Conservation (phyloP, 805 yeast species). For the Lipomyces kockii region DNA sequence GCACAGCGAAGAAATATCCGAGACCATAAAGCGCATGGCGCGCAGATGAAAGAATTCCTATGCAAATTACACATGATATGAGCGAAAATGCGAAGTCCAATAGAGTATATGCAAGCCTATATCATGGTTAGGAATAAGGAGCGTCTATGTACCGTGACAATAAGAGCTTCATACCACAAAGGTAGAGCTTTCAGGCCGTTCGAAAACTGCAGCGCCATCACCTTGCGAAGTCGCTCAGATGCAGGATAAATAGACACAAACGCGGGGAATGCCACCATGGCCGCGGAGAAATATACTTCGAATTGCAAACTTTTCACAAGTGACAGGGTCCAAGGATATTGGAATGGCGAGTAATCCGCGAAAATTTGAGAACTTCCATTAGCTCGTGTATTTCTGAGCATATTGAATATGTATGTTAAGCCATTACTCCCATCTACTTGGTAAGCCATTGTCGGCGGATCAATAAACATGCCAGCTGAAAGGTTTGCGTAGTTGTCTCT, state of each 20-base stretch:
- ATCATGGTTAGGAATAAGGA: not conserved
- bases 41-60: conserved; percentile 39
- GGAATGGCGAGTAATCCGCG: conserved; percentile 43
- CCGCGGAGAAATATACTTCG: conserved; percentile 42
- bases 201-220: conserved; percentile 46
- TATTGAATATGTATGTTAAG: conserved; percentile 37
- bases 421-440: conserved; percentile 35
- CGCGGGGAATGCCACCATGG: conserved; percentile 46
- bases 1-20: conserved; percentile 43
- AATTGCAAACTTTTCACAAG: conserved; percentile 44
- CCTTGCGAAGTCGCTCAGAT: conserved; percentile 42
- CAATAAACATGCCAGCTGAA: conserved; percentile 41
- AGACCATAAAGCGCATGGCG: conserved; percentile 35
- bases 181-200: conserved; percentile 44
- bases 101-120: conserved; percentile 37
- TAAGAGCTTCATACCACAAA: conserved; percentile 38
- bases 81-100: conserved; percentile 38
- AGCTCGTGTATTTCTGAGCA: conserved; percentile 39
- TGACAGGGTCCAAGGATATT: conserved; percentile 39
- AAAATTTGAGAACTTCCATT: conserved; percentile 39
- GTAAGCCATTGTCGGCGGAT: conserved; percentile 38
- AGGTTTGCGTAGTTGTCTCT: conserved; percentile 29
- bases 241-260: conserved; percentile 44
- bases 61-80: conserved; percentile 36
- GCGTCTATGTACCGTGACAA: no score